Base-by-base conservation (phyloP, 805 yeast genomes). In the Candida ipomoeae region DNA sequence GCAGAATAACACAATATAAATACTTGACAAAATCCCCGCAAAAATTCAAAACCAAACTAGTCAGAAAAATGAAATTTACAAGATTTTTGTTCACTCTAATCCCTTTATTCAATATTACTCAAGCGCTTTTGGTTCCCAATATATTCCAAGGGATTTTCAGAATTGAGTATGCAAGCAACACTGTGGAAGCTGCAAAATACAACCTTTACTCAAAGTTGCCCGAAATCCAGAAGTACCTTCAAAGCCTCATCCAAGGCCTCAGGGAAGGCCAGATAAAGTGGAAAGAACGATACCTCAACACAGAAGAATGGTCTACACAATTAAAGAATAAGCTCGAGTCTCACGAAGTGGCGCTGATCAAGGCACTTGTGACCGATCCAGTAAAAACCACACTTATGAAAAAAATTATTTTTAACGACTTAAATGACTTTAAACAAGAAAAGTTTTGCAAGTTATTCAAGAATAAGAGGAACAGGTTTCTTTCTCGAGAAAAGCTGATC, bases 401-500 rank as follows among this genome's bases (percentile, higher is more conserved):
- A 6, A 26, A 32, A 11, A 17, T 44, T 13, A 6, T 35, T 8
- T 44, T 35, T 14, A 15, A 44, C 20, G 33, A 21, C 13, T 34
- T 44, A n/a, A 14, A 26, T 23, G 46, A 44, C 14, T 44, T 44
- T 5, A 23, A 6, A 7, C 26, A 26, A n/a, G 40, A 34, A 29
- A 17, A 36, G 4, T 44, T 15, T 26, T 35, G 13, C 21, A 44
- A 44, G 23, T 17, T 44, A 5, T 49, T 52, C 42, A 40, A 46
- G 31, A 40, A 39, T 6, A 43, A 46, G 21, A 32, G 29, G 17
- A 42, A 46, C 3, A 44, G 17, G 21, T 31, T 18, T 21, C 41
- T 43, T 14, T 46, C 52, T 11, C 43, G 23, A 17, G 52, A 46
- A 21, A 23, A 32, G 15, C 55, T 52, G 52, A 46, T 6, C 20